Evolutionary conservation across 108 stramenopile species (phyloP), one percentile per base, ranked within the genome.

Genomic region (Stephanodiscus minutulus): DNA sequence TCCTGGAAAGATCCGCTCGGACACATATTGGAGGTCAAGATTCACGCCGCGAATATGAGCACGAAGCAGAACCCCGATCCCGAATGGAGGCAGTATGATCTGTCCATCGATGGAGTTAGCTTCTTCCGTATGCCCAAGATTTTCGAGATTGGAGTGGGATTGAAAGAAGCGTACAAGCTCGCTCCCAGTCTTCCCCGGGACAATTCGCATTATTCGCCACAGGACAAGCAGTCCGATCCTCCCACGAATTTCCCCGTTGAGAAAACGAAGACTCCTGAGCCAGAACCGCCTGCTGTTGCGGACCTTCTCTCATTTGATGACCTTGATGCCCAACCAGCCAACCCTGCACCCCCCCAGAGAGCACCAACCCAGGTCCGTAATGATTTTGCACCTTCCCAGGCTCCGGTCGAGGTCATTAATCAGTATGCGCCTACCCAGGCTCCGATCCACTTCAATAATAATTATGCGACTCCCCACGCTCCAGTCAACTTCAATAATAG

Each of bases 1-100:
- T 64, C 72, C 24, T 91, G 86, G 86, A 54, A 53, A 74, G 82
- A 76, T 29, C 81, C 80, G 54, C 56, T 52, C 11, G 70, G 70
- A 0, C 74, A 72, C 36, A 64, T 59, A 29, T 22, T 76, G 27
- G 20, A 76, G 15, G 47, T 73, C 31, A 49, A 64, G 20, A 24
- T 59, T 2, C 79, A 75, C 48, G 67, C 73, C 5, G 68, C 74
- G 6, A 61, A 68, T 8, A 21, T 69, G 31, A 75, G 73, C 54
- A 69, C 74, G 25, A 79, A 79, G 67, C 7, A 25, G 24, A 56
- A 47, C 31, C 63, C 73, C 12, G 55, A 68, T 70, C 57, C 73
- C 25, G 62, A 79, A 12, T 79, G 79, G 79, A 79, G 50, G 62
- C 79, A 79, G 46, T 79, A 75, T 48, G 79, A 79, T 64, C 56